Percentiles rank a stretch among this genome's conserved stretches.
These are phyloP conservation scores for Rhizopus stolonifer DNA, from an alignment of 371 early-diverging fungal species.

Conservation along the genomic window DNA sequence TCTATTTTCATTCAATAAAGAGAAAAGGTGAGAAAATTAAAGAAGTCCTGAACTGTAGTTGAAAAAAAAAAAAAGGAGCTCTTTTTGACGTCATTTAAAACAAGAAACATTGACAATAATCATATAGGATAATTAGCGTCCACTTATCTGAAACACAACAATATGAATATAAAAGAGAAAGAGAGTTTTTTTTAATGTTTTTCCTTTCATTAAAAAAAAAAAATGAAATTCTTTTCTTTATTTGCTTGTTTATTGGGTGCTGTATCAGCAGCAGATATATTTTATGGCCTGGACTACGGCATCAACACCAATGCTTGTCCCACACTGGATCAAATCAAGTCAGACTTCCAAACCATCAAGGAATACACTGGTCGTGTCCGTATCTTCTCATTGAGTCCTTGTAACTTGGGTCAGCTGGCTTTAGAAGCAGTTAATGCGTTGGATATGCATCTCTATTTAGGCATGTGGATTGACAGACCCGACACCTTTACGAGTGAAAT, in stretches of 20 bases:
- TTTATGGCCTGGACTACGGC: constrained; percentile 62
- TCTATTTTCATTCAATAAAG: too few relatives aligned
- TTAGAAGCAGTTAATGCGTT: constrained; percentile 57
- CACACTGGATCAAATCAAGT: constrained; percentile 42
- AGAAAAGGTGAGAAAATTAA: too few relatives aligned
- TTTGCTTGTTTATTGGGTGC: not conserved
- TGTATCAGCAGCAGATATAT: constrained; percentile 11
- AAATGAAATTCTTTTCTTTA: not conserved
- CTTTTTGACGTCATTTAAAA: too few relatives aligned
- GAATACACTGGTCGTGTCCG: constrained; percentile 56
- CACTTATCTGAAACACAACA: too few relatives aligned
- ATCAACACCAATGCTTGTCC: constrained; percentile 56
- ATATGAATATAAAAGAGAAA: too few relatives aligned
- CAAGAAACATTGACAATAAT: too few relatives aligned
- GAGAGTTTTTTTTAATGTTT: too few relatives aligned
- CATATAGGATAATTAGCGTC: too few relatives aligned
- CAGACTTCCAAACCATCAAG: constrained; percentile 46
- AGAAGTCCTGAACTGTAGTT: too few relatives aligned
- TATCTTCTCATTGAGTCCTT: constrained; percentile 53
- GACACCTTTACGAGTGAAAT: constrained; percentile 49
- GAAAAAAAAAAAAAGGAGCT: too few relatives aligned
- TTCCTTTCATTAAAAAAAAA: too few relatives aligned
- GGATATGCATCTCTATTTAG: constrained; percentile 57
- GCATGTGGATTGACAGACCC: constrained; percentile 62
- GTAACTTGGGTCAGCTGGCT: constrained; percentile 60